phyloP scores from a whole-genome alignment of 345 rosid species.

The Ricinus communis region DNA sequence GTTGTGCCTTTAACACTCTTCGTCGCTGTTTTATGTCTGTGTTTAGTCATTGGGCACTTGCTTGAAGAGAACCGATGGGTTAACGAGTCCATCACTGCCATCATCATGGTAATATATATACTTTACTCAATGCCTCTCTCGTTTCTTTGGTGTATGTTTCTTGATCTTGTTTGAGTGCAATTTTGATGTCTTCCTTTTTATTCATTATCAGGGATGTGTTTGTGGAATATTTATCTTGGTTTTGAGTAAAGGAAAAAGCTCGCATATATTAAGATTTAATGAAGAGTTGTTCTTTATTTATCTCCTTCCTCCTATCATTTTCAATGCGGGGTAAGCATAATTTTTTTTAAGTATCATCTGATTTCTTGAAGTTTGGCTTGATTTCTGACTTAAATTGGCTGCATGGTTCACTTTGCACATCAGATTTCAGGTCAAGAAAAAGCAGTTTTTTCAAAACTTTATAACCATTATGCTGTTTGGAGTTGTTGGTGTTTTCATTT shows the following conservation, averaged over 20 bases:
- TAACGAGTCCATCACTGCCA: constrained; percentile 90
- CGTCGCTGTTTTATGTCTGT: constrained; percentile 73
- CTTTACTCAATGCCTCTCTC: no score
- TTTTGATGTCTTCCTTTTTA: background rate
- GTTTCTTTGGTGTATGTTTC: no score
- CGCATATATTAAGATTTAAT: constrained; percentile 69
- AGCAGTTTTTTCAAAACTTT: constrained; percentile 82
- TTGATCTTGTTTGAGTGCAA: background rate
- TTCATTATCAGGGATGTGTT: constrained; percentile 51
- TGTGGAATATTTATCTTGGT: constrained; percentile 61
- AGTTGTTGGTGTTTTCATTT: constrained; percentile 74
- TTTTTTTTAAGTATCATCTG: background rate
- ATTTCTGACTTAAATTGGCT: background rate
- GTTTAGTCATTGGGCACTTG: constrained; percentile 75
- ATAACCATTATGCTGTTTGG: constrained; percentile 81
- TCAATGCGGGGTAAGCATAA: constrained; percentile 80
- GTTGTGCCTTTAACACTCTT: constrained; percentile 78
- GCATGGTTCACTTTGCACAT: constrained; percentile 15
- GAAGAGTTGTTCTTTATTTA: constrained; percentile 89
- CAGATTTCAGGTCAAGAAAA: constrained; percentile 95
- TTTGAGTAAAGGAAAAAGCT: constrained; percentile 64
- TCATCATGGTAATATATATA: constrained; percentile 49
- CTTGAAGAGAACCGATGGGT: constrained; percentile 89
- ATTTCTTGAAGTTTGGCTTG: background rate
- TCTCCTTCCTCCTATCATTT: constrained; percentile 94